Conservation (phyloP, 2,329 filamentous ascomycete species). For the Beauveria caledonica region DNA sequence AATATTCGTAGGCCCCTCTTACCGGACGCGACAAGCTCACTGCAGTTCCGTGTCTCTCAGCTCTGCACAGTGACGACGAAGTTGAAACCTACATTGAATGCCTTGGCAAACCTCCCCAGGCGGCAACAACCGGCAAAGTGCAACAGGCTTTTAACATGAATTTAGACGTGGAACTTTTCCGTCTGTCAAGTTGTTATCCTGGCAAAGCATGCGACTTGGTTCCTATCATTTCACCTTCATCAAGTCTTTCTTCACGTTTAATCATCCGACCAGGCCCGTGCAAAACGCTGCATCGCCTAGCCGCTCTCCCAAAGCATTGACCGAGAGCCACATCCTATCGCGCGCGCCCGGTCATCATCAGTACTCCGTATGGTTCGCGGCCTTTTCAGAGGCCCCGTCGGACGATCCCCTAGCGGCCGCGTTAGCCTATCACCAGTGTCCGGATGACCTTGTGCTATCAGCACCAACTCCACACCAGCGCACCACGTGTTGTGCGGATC, state of each 20-base stretch:
- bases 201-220: too few species aligned
- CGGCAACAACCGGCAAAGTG: too few species aligned
- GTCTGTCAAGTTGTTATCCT: too few species aligned
- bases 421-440: conserved; percentile 4
- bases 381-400: not conserved
- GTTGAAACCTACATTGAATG: too few species aligned
- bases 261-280: not conserved
- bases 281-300: not conserved
- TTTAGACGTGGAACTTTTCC: too few species aligned
- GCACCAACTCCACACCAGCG: not conserved
- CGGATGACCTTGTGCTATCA: conserved; percentile 4
- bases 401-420: not conserved
- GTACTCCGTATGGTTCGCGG: not conserved
- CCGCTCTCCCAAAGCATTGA: not conserved
- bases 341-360: not conserved
- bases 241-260: not conserved
- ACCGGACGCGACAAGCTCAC: too few species aligned
- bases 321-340: not conserved
- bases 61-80: too few species aligned
- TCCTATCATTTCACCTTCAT: not conserved
- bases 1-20: too few species aligned
- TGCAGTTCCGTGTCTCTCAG: too few species aligned
- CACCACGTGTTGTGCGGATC: conserved; percentile 13
- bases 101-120: too few species aligned
- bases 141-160: too few species aligned